Conservation (phyloP, 1,284 basidiomycete genomes). For the Retiboletus flavoniger region DNA sequence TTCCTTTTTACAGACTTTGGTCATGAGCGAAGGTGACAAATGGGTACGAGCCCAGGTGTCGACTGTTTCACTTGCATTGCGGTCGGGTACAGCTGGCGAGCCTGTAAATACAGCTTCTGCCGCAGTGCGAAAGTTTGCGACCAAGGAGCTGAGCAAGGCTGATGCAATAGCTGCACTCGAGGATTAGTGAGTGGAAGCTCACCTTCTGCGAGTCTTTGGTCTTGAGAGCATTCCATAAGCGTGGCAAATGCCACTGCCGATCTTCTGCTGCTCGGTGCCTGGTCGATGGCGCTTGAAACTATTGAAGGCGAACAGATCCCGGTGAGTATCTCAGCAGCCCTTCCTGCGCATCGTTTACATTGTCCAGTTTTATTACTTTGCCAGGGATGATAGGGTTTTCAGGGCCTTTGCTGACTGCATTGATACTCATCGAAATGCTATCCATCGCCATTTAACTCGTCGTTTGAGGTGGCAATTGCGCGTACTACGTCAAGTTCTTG, state of each 20-base stretch:
- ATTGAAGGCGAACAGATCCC: slow-evolving; percentile 62
- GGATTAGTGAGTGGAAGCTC: slow-evolving; percentile 63
- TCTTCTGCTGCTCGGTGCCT: slow-evolving; percentile 69
- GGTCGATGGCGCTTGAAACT: slow-evolving; percentile 56
- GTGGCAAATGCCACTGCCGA: slow-evolving; percentile 79
- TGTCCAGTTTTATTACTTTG: slow-evolving; percentile 71
- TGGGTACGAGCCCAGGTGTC: slow-evolving; percentile 68
- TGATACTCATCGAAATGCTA: slow-evolving; percentile 50
- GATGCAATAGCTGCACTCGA: slow-evolving; percentile 74
- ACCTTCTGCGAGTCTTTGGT: background rate
- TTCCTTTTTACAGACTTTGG: slow-evolving; percentile 77
- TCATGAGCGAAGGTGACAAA: slow-evolving; percentile 84
- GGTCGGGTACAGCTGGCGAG: slow-evolving; percentile 58
- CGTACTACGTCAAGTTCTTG: slow-evolving; percentile 57
- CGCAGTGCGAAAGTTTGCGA: slow-evolving; percentile 73
- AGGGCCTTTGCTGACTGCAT: slow-evolving; percentile 64
- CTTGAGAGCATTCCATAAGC: slow-evolving; percentile 37
- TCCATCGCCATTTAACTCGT: slow-evolving; percentile 49
- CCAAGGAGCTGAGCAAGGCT: slow-evolving; percentile 72
- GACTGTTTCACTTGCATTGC: slow-evolving; percentile 59
- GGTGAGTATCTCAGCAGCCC: slow-evolving; percentile 39
- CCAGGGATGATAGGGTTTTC: slow-evolving; percentile 77
- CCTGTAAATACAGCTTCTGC: slow-evolving; percentile 67
- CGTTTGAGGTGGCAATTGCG: slow-evolving; percentile 71
- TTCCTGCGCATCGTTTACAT: slow-evolving; percentile 6